Percentiles rank a stretch among this genome's conserved stretches.
phyloP scores from a whole-genome alignment of 768 basidiomycete genomes.

The Baorangia bicolor region DNA sequence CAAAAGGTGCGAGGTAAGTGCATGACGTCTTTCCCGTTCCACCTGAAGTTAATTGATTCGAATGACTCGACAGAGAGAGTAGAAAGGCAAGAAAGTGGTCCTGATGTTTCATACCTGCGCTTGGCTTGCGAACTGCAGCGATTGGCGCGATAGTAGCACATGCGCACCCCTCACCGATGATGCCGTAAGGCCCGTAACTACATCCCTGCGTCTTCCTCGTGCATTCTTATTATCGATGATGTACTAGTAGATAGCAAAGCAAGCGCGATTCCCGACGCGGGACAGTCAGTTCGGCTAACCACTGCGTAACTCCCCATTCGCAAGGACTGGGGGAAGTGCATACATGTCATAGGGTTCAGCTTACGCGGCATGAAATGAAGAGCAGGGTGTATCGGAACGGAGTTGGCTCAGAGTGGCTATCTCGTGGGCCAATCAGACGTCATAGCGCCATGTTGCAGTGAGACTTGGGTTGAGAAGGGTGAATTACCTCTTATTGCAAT shows the following conservation, averaged over 20 bases:
- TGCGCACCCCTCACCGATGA: conserved; percentile 11
- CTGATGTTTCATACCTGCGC: background rate
- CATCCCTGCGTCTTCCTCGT: conserved; percentile 15
- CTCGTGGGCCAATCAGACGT: background rate
- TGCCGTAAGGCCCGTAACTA: conserved; percentile 1
- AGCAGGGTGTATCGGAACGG: background rate
- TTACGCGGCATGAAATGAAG: conserved; percentile 7
- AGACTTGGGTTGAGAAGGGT: background rate
- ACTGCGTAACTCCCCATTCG: background rate
- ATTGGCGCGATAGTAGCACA: background rate
- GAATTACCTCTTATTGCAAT: background rate
- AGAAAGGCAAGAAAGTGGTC: background rate
- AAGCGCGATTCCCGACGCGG: conserved; percentile 7
- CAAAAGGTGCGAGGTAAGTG: background rate
- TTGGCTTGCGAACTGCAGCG: background rate
- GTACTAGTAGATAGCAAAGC: background rate
- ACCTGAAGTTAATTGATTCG: background rate
- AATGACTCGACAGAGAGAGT: background rate
- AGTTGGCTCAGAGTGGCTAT: background rate
- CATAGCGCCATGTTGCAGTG: background rate
- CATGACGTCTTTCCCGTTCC: background rate
- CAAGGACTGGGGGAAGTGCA: background rate
- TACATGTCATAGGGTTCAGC: conserved; percentile 18
- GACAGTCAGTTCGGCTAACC: conserved; percentile 1
- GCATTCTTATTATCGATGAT: background rate